These are phyloP conservation scores for Neurospora pannonica DNA, from an alignment of 495 filamentous ascomycete species.

Conservation along the genomic window DNA sequence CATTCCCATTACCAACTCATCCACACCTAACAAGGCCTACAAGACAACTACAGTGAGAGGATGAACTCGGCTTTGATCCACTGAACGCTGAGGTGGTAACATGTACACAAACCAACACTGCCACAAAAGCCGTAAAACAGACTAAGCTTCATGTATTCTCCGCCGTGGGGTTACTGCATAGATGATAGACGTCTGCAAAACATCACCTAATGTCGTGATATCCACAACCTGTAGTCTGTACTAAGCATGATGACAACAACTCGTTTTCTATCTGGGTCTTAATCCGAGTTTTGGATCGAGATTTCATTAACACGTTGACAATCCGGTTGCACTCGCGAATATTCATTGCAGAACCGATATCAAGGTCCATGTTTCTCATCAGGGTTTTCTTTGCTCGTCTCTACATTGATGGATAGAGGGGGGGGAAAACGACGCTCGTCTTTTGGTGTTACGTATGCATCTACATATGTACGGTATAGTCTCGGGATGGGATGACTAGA, in stretches of 20 bases:
- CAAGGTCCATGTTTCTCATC: background rate
- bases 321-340: background rate
- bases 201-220: background rate
- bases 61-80: background rate
- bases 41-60: background rate
- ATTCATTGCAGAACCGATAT: background rate
- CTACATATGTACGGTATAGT: background rate
- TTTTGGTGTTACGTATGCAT: background rate
- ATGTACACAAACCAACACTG: background rate
- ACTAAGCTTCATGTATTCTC: background rate
- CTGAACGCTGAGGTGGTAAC: background rate
- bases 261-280: background rate
- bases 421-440: background rate
- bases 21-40: background rate
- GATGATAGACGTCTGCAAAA: background rate
- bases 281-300: background rate
- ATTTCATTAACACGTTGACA: background rate
- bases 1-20: background rate
- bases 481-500: background rate
- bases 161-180: background rate
- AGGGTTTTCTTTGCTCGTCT: background rate
- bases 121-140: background rate
- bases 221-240: background rate
- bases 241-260: background rate
- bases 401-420: background rate